phyloP scores from a whole-genome alignment of 495 filamentous ascomycete species.

The Echria macrotheca region DNA sequence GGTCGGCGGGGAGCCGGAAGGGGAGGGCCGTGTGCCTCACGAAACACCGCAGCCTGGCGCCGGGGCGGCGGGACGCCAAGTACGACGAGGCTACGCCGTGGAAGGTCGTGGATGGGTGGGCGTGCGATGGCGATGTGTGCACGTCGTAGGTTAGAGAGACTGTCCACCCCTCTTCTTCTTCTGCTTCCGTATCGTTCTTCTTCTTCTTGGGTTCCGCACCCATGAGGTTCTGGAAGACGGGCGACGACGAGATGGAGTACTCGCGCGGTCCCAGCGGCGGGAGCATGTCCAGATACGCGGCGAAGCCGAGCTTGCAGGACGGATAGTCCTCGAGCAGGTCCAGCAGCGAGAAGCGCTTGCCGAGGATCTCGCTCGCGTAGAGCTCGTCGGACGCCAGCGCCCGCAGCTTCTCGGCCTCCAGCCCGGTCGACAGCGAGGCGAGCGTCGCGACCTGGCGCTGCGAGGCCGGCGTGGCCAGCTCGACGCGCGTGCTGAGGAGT shows the following conservation, averaged over 20 bases:
- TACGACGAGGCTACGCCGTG: slow-evolving; percentile 50
- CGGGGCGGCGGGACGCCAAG: slow-evolving; percentile 48
- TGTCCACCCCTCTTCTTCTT: slow-evolving; percentile 42
- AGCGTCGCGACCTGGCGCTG: slow-evolving; percentile 24
- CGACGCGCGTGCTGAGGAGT: slow-evolving; percentile 57
- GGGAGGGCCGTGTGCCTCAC: slow-evolving; percentile 50
- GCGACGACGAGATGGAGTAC: slow-evolving; percentile 42
- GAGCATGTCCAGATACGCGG: slow-evolving; percentile 55
- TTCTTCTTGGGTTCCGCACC: too few species aligned
- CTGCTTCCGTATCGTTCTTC: too few species aligned
- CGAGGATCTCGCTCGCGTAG: slow-evolving; percentile 20
- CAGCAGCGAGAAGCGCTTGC: slow-evolving; percentile 52
- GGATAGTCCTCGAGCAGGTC: slow-evolving; percentile 55
- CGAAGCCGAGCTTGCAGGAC: slow-evolving; percentile 40
- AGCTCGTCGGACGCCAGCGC: slow-evolving; percentile 16
- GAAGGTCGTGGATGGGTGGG: slow-evolving; percentile 33
- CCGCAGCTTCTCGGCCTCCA: slow-evolving; percentile 13
- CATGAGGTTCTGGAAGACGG: neutral
- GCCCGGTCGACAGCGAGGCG: slow-evolving; percentile 16
- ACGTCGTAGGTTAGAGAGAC: slow-evolving; percentile 54
- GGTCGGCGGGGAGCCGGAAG: slow-evolving; percentile 56
- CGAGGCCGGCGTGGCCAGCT: slow-evolving; percentile 59
- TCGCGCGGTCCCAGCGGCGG: slow-evolving; percentile 60
- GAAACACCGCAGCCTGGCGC: slow-evolving; percentile 44
- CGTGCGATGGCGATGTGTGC: slow-evolving; percentile 32